phyloP scores from a whole-genome alignment of 805 yeast species.

The Wickerhamiella alocasiicola region DNA sequence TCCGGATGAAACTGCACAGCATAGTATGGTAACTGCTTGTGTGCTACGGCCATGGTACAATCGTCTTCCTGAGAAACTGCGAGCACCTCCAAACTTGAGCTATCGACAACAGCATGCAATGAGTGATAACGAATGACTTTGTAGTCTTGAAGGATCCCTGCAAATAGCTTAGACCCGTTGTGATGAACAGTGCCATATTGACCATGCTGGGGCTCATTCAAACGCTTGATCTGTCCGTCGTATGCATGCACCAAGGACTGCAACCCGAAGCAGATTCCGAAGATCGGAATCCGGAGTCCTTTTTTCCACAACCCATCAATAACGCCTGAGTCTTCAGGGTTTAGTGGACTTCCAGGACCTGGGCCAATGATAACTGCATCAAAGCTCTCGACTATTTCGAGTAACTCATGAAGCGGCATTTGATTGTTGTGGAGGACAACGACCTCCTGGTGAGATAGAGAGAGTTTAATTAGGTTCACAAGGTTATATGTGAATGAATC shows the following conservation, averaged over 20 bases:
- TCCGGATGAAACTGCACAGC: constrained; percentile 99
- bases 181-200: constrained; percentile 49
- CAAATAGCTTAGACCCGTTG: constrained; percentile 30
- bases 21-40: constrained; percentile 50
- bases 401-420: constrained; percentile 29
- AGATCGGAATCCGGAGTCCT: constrained; percentile 44
- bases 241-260: constrained; percentile 60
- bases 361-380: constrained; percentile 86
- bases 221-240: constrained; percentile 44
- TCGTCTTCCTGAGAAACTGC: constrained; percentile 29
- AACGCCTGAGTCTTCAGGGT: constrained; percentile 56
- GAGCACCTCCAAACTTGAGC: constrained; percentile 4
- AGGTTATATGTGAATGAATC: constrained; percentile 90
- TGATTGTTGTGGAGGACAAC: constrained; percentile 54
- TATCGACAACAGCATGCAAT: constrained; percentile 36
- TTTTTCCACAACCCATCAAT: constrained; percentile 43
- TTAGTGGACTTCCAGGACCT: constrained; percentile 86
- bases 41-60: constrained; percentile 72
- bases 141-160: constrained; percentile 34
- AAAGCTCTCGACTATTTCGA: constrained; percentile 36
- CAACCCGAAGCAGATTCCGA: constrained; percentile 91
- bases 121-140: constrained; percentile 85
- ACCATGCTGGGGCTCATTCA: constrained; percentile 67
- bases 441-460: constrained; percentile 33
- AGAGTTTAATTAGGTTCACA: constrained; percentile 42